Percentiles rank a stretch among this genome's conserved stretches.
Conservation (phyloP, 1,139 yeast genomes). For the Saccharomyces hybrid region DNA sequence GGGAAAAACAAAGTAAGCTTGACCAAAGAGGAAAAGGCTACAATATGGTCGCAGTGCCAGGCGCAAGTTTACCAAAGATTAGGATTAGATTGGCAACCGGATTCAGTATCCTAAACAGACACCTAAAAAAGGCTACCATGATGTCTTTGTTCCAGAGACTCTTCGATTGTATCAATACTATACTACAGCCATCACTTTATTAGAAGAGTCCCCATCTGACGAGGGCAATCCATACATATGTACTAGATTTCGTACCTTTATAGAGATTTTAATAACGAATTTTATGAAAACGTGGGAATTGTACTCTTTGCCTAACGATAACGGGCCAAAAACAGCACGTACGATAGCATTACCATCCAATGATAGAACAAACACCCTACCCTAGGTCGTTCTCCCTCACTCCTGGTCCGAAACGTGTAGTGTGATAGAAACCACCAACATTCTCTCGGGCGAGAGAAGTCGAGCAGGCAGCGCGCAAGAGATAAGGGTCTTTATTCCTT, state of each 20-base stretch:
- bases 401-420: too few species aligned
- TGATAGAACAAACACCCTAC: background rate
- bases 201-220: background rate
- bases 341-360: background rate
- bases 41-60: slow-evolving; percentile 46
- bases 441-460: too few species aligned
- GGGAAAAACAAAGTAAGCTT: slow-evolving; percentile 29
- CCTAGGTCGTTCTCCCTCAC: too few species aligned
- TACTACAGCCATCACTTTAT: background rate
- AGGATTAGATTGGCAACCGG: slow-evolving; percentile 55
- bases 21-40: slow-evolving; percentile 46
- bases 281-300: background rate
- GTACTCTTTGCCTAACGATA: background rate
- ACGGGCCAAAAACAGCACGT: background rate
- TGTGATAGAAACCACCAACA: too few species aligned
- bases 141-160: background rate
- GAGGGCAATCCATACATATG: too few species aligned
- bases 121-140: background rate
- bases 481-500: too few species aligned
- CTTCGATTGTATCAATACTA: background rate
- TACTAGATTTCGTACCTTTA: background rate
- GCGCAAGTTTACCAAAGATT: slow-evolving; percentile 32
- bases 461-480: too few species aligned
- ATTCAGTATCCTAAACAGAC: slow-evolving; percentile 18
- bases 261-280: background rate